phyloP scores from a whole-genome alignment of 164 flowering plant genomes.

The Aristolochia contorta region DNA sequence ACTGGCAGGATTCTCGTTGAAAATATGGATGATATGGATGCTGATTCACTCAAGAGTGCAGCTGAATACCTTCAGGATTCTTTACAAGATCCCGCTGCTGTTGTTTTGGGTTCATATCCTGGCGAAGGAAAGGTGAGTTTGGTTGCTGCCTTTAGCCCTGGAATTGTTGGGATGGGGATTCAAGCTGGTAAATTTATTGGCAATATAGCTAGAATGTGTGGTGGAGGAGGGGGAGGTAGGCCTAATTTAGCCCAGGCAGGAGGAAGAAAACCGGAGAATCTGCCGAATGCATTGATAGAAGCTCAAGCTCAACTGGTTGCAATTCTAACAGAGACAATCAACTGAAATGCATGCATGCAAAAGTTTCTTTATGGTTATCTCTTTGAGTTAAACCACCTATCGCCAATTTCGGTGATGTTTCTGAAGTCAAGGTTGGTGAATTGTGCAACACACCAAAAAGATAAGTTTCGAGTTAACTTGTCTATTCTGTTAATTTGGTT shows the following conservation, averaged over 20 bases:
- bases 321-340: slow-evolving; percentile 37
- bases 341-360: slow-evolving; percentile 16
- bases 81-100: slow-evolving; percentile 75
- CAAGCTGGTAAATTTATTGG: slow-evolving; percentile 91
- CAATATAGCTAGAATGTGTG: slow-evolving; percentile 78
- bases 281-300: slow-evolving; percentile 56
- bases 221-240: slow-evolving; percentile 95
- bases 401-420: too few species aligned
- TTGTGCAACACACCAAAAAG: too few species aligned
- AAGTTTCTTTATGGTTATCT: too few species aligned
- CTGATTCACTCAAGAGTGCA: slow-evolving; percentile 82
- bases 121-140: slow-evolving; percentile 84
- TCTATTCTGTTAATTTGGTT: too few species aligned
- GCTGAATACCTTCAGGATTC: slow-evolving; percentile 58
- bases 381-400: too few species aligned
- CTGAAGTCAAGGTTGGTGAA: too few species aligned
- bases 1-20: slow-evolving; percentile 63
- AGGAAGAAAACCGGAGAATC: slow-evolving; percentile 83
- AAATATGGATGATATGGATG: slow-evolving; percentile 76
- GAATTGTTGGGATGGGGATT: slow-evolving; percentile 59
- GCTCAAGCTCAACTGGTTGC: slow-evolving; percentile 59
- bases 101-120: slow-evolving; percentile 80
- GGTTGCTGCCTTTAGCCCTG: slow-evolving; percentile 76
- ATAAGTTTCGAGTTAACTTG: too few species aligned
- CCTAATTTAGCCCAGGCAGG: slow-evolving; percentile 98